Evolutionary conservation across 441 rosid genomes (phyloP), one percentile per base, ranked within the genome.

Genomic region (Manihot esculenta): DNA sequence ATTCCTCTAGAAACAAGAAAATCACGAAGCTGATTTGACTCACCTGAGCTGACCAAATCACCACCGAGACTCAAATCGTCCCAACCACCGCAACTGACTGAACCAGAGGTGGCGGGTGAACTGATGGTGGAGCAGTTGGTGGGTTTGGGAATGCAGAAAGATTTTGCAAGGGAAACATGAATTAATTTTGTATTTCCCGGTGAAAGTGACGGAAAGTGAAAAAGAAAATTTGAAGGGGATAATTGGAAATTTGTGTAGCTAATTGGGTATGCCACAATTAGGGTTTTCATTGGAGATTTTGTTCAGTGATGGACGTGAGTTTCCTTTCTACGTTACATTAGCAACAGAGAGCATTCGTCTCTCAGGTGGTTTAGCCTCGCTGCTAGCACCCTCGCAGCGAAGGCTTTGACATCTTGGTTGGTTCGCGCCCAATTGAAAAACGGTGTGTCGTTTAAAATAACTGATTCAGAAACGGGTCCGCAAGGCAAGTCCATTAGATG

Each of bases 41-140:
- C 88, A 68, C 80, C 89, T 7, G 81, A 77, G 72, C 62, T 41
- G 44, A 42, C 49, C 50, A 77, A 61, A 68, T 76, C 85, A 44
- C 74, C 80, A 44, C 45, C 75, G 58, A 68, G 78, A 35, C 66
- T 68, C 23, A 70, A 27, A 53, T 84, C 88, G 49, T 84, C 88
- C 95, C 95, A 89, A 7, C 95, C 95, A 24, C 88, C 85, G 47
- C 57, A 89, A 78, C 54, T 68, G 59, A 74, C 69, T 15, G 82
- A 67, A 18, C 64, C 70, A 17, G 74, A 45, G 3, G 68, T 49
- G 12, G 73, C 33, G 18, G 72, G 60, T 53, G 87, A 74, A 55
- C 49, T 64, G 64, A 72, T 21, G 42, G 65, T 15, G 45, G 77
- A 58, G 64, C 72, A 35, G 12, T 27, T 66, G 8, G 73, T 30